These are phyloP conservation scores for Colletotrichum sidae DNA, from an alignment of 2,329 filamentous ascomycete species.

Conservation along the genomic window DNA sequence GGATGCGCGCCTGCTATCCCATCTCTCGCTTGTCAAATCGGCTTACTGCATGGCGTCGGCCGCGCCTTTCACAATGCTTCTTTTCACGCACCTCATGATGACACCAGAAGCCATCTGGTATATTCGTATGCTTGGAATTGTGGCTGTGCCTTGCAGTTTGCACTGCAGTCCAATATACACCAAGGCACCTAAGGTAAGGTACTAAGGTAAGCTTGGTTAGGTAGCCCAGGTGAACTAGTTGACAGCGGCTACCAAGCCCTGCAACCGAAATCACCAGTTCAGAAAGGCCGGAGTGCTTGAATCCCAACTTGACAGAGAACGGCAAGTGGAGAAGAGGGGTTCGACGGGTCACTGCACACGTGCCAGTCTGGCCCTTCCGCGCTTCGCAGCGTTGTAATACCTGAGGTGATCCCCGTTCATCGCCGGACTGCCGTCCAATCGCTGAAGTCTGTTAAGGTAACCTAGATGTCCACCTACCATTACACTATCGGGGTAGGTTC, in stretches of 20 bases:
- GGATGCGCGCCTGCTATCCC: neutral
- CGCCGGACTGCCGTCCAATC: too few relatives aligned
- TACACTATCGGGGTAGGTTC: too few relatives aligned
- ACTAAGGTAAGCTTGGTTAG: too few relatives aligned
- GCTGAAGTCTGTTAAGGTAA: too few relatives aligned
- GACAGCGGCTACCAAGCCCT: conserved; percentile 5
- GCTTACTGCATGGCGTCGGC: conserved; percentile 23
- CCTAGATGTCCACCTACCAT: too few relatives aligned
- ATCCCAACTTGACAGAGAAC: conserved; percentile 1
- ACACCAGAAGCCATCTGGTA: conserved; percentile 5
- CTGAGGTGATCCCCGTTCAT: too few relatives aligned
- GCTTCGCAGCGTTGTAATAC: too few relatives aligned
- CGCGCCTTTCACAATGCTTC: conserved; percentile 17
- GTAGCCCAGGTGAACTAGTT: too few relatives aligned
- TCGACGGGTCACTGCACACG: conserved; percentile 15
- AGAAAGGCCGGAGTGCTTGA: too few relatives aligned
- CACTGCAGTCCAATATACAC: neutral
- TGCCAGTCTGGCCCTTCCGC: neutral
- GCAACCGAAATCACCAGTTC: too few relatives aligned
- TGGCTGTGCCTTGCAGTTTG: conserved; percentile 24
- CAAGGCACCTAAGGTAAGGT: too few relatives aligned
- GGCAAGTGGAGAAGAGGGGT: conserved; percentile 28
- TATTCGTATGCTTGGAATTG: neutral
- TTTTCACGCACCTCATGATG: conserved; percentile 8
- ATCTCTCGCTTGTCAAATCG: neutral